phyloP scores from a whole-genome alignment of 169 alveolate genomes.

The Plasmodium chabaudi region DNA sequence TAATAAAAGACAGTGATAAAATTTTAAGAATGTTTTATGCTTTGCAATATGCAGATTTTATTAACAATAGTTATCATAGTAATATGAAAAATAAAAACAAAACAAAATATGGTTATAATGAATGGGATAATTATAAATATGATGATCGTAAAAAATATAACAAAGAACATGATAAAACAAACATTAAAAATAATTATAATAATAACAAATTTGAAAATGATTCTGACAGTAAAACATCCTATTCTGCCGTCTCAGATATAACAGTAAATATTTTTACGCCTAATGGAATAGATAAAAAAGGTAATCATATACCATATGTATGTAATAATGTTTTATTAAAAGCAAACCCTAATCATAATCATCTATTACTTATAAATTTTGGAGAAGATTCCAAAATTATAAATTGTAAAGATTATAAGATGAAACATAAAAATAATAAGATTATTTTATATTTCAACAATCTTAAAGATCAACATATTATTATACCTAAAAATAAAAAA shows the following conservation, averaged over 20 bases:
- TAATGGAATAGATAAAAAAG: slow-evolving; percentile 54
- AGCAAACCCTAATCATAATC: slow-evolving; percentile 7
- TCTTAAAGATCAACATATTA: slow-evolving; percentile 62
- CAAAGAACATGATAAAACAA: neutral
- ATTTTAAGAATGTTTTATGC: slow-evolving; percentile 80
- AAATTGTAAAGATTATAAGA: slow-evolving; percentile 48
- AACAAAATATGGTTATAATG: neutral
- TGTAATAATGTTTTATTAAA: slow-evolving; percentile 38
- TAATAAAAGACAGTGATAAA: slow-evolving; percentile 63
- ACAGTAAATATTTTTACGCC: slow-evolving; percentile 74
- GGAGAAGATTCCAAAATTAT: slow-evolving; percentile 9
- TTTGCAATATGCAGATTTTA: slow-evolving; percentile 84
- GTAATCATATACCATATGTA: slow-evolving; percentile 47
- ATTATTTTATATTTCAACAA: slow-evolving; percentile 38
- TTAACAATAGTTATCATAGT: slow-evolving; percentile 60
- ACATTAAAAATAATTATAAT: neutral
- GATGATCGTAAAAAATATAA: neutral
- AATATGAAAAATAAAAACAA: slow-evolving; percentile 44
- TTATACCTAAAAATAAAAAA: slow-evolving; percentile 59
- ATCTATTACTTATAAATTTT: slow-evolving; percentile 34
- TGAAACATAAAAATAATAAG: slow-evolving; percentile 54
- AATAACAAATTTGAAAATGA: neutral
- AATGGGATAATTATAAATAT: neutral
- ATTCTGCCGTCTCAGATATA: slow-evolving; percentile 9
- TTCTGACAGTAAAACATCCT: slow-evolving; percentile 13